These are phyloP conservation scores for Pichia heedii DNA, from an alignment of 805 yeast species.

Conservation along the genomic window DNA sequence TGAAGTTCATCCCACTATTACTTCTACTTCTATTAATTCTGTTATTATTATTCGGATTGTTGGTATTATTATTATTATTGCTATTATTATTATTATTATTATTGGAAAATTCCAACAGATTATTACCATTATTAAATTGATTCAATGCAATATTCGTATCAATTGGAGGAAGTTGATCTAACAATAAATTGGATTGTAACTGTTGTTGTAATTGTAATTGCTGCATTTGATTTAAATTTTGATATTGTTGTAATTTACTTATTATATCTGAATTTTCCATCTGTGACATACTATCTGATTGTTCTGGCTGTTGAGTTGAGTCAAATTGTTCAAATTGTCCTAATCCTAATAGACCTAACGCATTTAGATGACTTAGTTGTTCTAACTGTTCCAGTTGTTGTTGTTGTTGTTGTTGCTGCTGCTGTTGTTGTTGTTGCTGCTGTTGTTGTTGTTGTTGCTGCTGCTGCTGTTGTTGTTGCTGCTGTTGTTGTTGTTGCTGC, in stretches of 20 bases:
- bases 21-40: background rate
- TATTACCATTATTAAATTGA: too few species aligned
- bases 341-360: background rate
- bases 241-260: background rate
- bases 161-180: background rate
- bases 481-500: too few species aligned
- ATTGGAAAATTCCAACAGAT: background rate
- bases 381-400: background rate
- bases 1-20: background rate
- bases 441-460: background rate
- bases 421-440: conserved; percentile 9
- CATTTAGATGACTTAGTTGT: background rate
- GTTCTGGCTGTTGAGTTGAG: background rate
- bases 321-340: background rate
- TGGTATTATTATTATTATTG: background rate
- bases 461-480: background rate
- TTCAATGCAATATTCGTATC: background rate
- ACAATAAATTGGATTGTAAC: background rate
- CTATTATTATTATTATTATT: background rate
- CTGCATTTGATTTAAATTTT: background rate
- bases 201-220: background rate
- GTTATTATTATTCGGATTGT: background rate
- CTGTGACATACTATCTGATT: background rate
- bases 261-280: background rate
- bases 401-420: conserved; percentile 7